Conservation (phyloP, 2,329 filamentous ascomycete species). For the Triangularia setosa region DNA sequence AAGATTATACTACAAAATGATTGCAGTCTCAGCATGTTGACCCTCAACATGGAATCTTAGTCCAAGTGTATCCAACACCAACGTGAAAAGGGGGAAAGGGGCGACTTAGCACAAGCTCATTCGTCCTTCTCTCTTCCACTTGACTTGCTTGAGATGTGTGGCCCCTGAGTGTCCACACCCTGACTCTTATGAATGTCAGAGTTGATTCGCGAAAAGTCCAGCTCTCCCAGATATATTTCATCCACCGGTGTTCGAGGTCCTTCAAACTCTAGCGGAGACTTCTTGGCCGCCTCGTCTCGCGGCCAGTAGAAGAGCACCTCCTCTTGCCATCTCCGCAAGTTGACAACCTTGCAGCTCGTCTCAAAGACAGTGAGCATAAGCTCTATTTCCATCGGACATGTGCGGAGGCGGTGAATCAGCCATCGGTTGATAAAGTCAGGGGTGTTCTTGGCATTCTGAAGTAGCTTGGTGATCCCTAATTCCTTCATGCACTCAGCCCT, state of each 20-base stretch:
- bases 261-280: conserved; percentile 17
- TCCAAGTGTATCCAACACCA: background rate
- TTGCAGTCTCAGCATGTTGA: background rate
- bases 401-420: conserved; percentile 49
- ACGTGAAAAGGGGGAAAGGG: background rate
- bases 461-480: conserved; percentile 42
- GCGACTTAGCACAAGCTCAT: background rate
- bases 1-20: background rate
- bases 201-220: background rate
- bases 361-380: conserved; percentile 40
- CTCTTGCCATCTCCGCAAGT: conserved; percentile 38
- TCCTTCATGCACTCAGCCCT: conserved; percentile 45
- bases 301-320: conserved; percentile 41
- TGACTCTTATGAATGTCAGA: background rate
- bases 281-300: conserved; percentile 32
- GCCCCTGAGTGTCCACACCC: background rate
- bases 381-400: conserved; percentile 43
- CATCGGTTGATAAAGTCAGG: conserved; percentile 49
- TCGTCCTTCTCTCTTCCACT: background rate
- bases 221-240: conserved; percentile 11
- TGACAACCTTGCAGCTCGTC: conserved; percentile 30
- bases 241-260: conserved; percentile 20
- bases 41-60: background rate
- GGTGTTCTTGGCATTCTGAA: conserved; percentile 38
- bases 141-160: background rate